phyloP scores from a whole-genome alignment of 257 asterid genomes.

The Penstemon newberryi region DNA sequence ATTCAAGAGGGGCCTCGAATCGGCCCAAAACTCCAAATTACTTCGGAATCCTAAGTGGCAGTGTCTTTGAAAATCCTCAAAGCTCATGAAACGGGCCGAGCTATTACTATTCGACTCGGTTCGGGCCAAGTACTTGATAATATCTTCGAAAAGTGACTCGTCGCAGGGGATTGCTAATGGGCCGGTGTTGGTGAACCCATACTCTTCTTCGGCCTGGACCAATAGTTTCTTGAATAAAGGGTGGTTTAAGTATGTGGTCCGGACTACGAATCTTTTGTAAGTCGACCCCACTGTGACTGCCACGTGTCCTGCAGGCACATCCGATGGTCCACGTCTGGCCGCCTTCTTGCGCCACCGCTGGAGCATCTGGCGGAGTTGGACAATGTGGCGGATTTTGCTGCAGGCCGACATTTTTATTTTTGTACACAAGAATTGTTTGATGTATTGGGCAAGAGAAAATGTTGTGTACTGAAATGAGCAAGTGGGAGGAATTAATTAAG shows the following conservation, averaged over 20 bases:
- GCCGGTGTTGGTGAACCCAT: slow-evolving; percentile 46
- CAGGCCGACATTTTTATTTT: slow-evolving; percentile 40
- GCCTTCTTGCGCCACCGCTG: slow-evolving; percentile 51
- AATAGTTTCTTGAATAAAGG: slow-evolving; percentile 45
- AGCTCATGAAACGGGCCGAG: slow-evolving; percentile 37
- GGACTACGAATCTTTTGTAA: slow-evolving; percentile 36
- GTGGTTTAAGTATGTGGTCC: slow-evolving; percentile 45
- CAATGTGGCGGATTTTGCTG: slow-evolving; percentile 49
- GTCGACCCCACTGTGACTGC: slow-evolving; percentile 44
- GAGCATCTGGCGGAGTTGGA: slow-evolving; percentile 46
- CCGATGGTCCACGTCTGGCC: slow-evolving; percentile 32
- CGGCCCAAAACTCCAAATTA: slow-evolving; percentile 55
- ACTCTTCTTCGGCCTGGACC: slow-evolving; percentile 44
- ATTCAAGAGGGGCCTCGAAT: slow-evolving; percentile 62
- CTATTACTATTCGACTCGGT: slow-evolving; percentile 32
- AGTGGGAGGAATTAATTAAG: slow-evolving; percentile 26
- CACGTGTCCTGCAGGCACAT: slow-evolving; percentile 54
- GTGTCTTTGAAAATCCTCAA: slow-evolving; percentile 52
- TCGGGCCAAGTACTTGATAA: slow-evolving; percentile 43
- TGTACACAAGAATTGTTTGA: neutral
- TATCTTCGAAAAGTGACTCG: slow-evolving; percentile 42
- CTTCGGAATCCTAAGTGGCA: slow-evolving; percentile 47
- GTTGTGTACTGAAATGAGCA: slow-evolving; percentile 15
- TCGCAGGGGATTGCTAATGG: slow-evolving; percentile 51
- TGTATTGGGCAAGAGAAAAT: neutral